phyloP scores from a whole-genome alignment of 1,284 basidiomycete species.

The Tilletia indica region DNA sequence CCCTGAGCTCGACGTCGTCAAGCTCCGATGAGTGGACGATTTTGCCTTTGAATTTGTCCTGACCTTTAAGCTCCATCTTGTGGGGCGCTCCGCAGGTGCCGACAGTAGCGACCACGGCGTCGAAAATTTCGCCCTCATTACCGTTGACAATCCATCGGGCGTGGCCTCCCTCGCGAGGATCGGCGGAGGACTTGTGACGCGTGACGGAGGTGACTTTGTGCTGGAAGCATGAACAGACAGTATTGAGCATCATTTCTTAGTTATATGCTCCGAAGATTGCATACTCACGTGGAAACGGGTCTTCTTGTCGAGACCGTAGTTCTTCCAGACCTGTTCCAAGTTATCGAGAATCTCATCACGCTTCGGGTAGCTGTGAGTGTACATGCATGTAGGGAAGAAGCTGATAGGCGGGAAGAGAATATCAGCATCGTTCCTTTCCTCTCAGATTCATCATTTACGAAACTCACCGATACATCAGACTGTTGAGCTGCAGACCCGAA shows the following conservation, averaged over 20 bases:
- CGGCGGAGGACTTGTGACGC: conserved; percentile 49
- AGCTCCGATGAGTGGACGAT: conserved; percentile 66
- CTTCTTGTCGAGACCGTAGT: conserved; percentile 62
- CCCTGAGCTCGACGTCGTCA: conserved; percentile 58
- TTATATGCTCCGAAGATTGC: not conserved
- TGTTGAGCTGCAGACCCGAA: conserved; percentile 66
- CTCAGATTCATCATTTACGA: conserved; percentile 25
- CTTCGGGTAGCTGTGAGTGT: conserved; percentile 59
- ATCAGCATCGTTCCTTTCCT: not conserved
- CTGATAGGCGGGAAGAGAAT: not conserved
- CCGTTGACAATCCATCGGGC: conserved; percentile 63
- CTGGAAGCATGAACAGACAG: not conserved
- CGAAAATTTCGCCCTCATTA: conserved; percentile 60
- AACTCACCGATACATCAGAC: conserved; percentile 64
- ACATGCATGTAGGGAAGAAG: conserved; percentile 48
- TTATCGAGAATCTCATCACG: conserved; percentile 66
- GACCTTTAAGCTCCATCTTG: conserved; percentile 61
- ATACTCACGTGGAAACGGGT: conserved; percentile 61
- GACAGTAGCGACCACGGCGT: conserved; percentile 63
- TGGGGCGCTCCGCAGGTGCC: conserved; percentile 66
- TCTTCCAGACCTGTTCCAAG: conserved; percentile 63
- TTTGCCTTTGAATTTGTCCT: conserved; percentile 59
- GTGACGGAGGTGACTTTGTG: conserved; percentile 41
- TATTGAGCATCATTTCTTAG: not conserved
- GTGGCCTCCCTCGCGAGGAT: conserved; percentile 56